Percentiles rank a stretch among this genome's conserved stretches.
Evolutionary conservation across 2,329 filamentous ascomycete genomes (phyloP).

Genomic region (Didymellaceae sp.): DNA sequence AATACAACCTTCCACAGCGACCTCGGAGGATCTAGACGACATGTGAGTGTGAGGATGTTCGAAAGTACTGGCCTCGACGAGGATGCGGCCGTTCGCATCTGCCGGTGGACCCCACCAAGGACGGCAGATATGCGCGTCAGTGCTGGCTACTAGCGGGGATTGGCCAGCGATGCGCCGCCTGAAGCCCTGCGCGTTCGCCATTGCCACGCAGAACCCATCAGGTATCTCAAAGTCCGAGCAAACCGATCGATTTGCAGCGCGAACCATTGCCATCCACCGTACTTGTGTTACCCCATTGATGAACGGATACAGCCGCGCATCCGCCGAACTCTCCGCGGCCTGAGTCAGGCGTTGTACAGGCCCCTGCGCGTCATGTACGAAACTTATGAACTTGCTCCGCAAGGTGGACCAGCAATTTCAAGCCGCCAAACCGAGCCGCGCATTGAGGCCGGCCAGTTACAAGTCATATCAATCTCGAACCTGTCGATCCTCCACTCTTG

Average conservation of each 20-base stretch:
- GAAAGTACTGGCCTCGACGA: not conserved
- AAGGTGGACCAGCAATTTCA: conserved; percentile 2
- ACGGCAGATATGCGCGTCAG: not conserved
- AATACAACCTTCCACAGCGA: too few relatives aligned
- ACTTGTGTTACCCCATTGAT: not conserved
- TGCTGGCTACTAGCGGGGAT: not conserved
- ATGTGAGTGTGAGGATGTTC: not conserved
- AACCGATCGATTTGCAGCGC: not conserved
- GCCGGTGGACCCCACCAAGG: not conserved
- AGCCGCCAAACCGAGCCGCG: conserved; percentile 3
- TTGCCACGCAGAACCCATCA: too few relatives aligned
- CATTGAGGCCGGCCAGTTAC: not conserved
- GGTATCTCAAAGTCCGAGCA: too few relatives aligned
- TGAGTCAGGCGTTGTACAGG: not conserved
- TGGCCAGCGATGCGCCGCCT: not conserved
- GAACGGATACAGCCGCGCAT: not conserved
- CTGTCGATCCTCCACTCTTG: conserved; percentile 6
- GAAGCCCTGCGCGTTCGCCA: too few relatives aligned
- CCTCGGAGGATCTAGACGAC: not conserved
- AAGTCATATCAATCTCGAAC: not conserved
- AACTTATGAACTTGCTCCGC: not conserved
- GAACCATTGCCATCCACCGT: not conserved
- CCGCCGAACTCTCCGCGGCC: not conserved
- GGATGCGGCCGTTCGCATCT: not conserved
- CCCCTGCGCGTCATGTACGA: conserved; percentile 2